Base-by-base conservation (phyloP, 345 rosid species). In the Microthlaspi erraticum region DNA sequence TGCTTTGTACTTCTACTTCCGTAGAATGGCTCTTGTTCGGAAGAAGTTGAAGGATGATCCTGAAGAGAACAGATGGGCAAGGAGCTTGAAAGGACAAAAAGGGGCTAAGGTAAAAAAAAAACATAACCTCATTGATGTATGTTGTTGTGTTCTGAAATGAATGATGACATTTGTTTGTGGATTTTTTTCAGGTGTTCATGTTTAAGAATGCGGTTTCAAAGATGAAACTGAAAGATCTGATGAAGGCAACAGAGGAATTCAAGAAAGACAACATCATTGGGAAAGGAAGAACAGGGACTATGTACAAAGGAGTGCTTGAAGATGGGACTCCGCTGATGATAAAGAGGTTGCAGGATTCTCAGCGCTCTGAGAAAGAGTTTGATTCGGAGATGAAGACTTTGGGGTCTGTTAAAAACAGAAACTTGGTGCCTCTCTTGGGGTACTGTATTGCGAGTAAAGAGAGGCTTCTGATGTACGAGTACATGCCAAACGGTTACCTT, bases 321-420 rank as follows among this genome's bases (percentile, higher is more conserved):
- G 95, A 91, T 50, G 92, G 89, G 38, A 82, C 88, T 64, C 57
- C 70, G 3, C 86, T 93, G 32, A 91, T 93, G 96, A 81, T 91
- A 46, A 93, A 93, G 83, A 87, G 98, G 79, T 73, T 93, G 71
- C 91, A 85, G 80, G 96, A 89, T 82, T 93, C 98, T 70, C 88
- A 87, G 76, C 96, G 38, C 31, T 89, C 92, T 12, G 94, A 93
- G 55, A 83, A 93, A 69, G 96, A 93, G 79, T 83, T 93, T 45
- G 44, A 43, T 1, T 77, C 96, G 3, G 98, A 93, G 81, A 91
- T 93, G 97, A 78, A 76, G 64, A 91, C 98, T 42, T 48, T 91
- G 37, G 98, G 98, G 48, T 83, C 79, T 60, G 98, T 91, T 43
- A 91, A 83, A 62, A 88, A 91, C 70, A 83, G 83, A 57, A 91